phyloP scores from a whole-genome alignment of 148 eudicot genomes.

The Bassia scoparia region DNA sequence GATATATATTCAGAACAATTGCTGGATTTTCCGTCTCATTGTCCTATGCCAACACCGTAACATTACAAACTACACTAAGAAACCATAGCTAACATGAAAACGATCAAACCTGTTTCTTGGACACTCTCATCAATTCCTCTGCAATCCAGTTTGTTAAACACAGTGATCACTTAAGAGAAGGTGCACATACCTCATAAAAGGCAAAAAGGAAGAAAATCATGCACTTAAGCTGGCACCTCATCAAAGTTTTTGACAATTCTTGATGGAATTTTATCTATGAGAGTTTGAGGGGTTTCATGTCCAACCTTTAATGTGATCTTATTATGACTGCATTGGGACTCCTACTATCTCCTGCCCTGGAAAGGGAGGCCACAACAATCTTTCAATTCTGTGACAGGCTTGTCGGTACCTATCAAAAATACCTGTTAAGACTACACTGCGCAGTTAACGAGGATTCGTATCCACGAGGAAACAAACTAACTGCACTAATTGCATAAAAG shows the following conservation, averaged over 20 bases:
- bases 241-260: background rate
- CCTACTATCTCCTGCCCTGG: too few relatives aligned
- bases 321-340: background rate
- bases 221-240: background rate
- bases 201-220: background rate
- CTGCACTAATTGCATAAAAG: too few relatives aligned
- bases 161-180: background rate
- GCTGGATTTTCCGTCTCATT: background rate
- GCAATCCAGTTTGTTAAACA: background rate
- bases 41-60: background rate
- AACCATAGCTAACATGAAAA: background rate
- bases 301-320: background rate
- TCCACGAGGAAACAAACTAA: too few relatives aligned
- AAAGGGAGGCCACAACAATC: background rate
- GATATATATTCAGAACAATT: background rate
- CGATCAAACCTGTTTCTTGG: background rate
- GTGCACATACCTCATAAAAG: background rate
- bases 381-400: too few relatives aligned
- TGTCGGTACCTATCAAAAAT: too few relatives aligned
- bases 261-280: background rate
- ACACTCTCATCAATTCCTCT: background rate
- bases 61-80: background rate
- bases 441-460: too few relatives aligned
- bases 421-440: too few relatives aligned
- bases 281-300: background rate